A percentile compares a stretch with the other conserved stretches of the same genome.
Conservation (phyloP, 176 grass and related monocot species). For the Avena sativa region DNA sequence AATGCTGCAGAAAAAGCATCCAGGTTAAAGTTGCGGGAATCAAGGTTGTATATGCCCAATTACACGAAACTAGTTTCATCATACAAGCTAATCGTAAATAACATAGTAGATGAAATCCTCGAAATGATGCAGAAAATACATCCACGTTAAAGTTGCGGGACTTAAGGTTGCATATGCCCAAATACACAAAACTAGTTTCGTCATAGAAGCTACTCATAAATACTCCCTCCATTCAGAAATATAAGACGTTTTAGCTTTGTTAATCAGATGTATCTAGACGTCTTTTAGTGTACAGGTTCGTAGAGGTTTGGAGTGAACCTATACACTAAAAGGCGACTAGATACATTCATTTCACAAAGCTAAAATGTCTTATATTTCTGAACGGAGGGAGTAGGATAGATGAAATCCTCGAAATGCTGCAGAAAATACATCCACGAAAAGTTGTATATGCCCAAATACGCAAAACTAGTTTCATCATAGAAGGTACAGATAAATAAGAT, state of each 20-base stretch:
- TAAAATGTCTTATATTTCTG: too few species aligned
- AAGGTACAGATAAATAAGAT: background rate
- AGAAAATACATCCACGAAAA: background rate
- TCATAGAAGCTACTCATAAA: background rate
- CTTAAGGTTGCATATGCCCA: background rate
- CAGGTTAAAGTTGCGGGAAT: background rate
- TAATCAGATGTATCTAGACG: too few species aligned
- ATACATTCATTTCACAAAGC: too few species aligned
- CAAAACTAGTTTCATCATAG: background rate
- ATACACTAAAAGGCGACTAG: too few species aligned
- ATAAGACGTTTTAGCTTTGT: too few species aligned
- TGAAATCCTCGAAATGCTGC: too few species aligned
- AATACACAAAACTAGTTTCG: background rate
- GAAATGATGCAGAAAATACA: background rate
- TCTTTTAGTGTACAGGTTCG: too few species aligned
- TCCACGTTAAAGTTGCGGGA: background rate
- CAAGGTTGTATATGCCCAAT: background rate
- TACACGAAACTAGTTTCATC: background rate
- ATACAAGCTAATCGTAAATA: background rate
- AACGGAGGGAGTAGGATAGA: too few species aligned
- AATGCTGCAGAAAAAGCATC: slow-evolving; percentile 59
- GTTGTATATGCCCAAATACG: background rate
- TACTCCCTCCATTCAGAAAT: background rate
- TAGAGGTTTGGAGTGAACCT: too few species aligned
- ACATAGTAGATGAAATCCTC: too few species aligned